Evolutionary conservation across 441 rosid species (phyloP), one percentile per base, ranked within the genome.

Genomic region (Macaranga tanarius): DNA sequence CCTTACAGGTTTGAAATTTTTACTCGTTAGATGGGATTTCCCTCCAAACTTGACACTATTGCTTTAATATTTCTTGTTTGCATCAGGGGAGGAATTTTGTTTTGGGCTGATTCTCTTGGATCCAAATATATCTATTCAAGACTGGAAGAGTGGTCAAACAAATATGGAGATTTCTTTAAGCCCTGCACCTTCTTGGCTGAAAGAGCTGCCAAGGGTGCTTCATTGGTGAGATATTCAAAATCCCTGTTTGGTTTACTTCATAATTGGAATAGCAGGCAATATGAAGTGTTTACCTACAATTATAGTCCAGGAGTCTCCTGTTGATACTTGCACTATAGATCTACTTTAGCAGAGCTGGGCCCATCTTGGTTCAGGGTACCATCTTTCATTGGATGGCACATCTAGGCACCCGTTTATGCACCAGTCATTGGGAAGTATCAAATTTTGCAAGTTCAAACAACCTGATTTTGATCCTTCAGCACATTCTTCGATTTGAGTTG

Each of bases 21-120:
- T 20, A 47, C 44, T 60, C 15, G 11, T 42, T 34, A 2, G 51
- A 22, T 40, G 23, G 55, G 28, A 12, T 61, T 72, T 56, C 20
- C 38, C 31, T 45, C 48, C 11, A 2, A 23, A 67, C 19, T 52
- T 66, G 0, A 48, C 31, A 31, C 25, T 67, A 60, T 47, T 70
- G 65, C 68, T 75, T 34, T 40, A 75, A 81, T 78, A 20, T 61
- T 69, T 58, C 45, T 52, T 60, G 71, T 58, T 76, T 75, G 80
- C 55, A 72, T 51, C 83, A 92, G 98, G 93, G 99, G 99, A 71
- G 98, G 99, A 20, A 73, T 91, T 74, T 79, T 92, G 83, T 92
- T 89, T 85, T 92, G 98, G 99, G 99, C 98, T 20, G 96, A 95
- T 82, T 81, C 90, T 57, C 78, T 89, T 3, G 99, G 99, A 70